These are phyloP conservation scores for Deuterostichococcus epilithicus DNA, from an alignment of 139 green algal genomes.

Conservation along the genomic window DNA sequence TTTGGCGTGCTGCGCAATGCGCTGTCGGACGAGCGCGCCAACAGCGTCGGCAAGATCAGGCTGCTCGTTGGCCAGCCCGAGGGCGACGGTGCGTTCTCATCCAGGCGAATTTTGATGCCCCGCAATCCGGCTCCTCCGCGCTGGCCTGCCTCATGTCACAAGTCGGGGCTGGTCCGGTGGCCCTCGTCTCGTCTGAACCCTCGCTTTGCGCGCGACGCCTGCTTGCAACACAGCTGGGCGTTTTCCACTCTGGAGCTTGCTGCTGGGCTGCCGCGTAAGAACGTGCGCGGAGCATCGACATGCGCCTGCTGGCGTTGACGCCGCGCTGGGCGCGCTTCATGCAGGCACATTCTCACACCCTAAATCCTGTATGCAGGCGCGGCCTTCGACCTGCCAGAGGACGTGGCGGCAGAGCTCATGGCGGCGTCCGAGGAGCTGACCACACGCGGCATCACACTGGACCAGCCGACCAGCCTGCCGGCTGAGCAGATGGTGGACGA, in stretches of 20 bases:
- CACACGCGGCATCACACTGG: slow-evolving; percentile 34
- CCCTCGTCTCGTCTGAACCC: background rate
- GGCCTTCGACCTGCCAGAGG: slow-evolving; percentile 79
- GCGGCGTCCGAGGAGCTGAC: slow-evolving; percentile 29
- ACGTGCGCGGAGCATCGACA: background rate
- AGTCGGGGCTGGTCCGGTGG: background rate
- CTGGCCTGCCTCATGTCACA: background rate
- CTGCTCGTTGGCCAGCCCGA: slow-evolving; percentile 21
- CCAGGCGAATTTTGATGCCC: background rate
- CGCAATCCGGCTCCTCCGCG: background rate
- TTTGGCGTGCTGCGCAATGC: slow-evolving; percentile 42
- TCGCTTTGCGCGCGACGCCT: background rate
- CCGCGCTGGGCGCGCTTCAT: too few relatives aligned
- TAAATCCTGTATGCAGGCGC: slow-evolving; percentile 32
- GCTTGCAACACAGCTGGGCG: background rate
- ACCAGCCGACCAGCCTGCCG: slow-evolving; percentile 29
- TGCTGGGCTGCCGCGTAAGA: background rate
- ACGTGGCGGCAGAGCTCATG: slow-evolving; percentile 44
- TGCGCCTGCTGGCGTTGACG: too few relatives aligned
- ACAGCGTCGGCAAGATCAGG: slow-evolving; percentile 55
- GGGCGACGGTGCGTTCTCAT: slow-evolving; percentile 2
- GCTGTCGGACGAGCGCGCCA: slow-evolving; percentile 14
- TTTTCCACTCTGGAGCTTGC: background rate
- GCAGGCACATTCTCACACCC: background rate
- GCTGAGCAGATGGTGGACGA: slow-evolving; percentile 25